phyloP scores from a whole-genome alignment of 331 rosid species.

The Malus hybrid region DNA sequence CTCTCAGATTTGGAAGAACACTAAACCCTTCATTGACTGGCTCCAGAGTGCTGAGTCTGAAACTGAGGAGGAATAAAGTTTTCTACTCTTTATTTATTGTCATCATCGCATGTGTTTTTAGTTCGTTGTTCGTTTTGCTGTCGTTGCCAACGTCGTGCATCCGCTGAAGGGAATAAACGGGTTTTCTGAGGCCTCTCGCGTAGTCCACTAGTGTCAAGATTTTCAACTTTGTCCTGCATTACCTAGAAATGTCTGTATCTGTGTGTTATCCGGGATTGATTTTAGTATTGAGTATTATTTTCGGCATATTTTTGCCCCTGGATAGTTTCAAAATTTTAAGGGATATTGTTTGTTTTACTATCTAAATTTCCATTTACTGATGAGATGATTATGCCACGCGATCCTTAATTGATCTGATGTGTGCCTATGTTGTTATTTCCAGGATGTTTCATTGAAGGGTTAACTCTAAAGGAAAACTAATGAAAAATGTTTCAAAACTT shows the following conservation, averaged over 20 bases:
- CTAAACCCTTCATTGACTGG: conserved; percentile 48
- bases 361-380: background rate
- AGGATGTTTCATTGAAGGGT: too few relatives aligned
- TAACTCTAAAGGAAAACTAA: too few relatives aligned
- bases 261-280: background rate
- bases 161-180: too few relatives aligned
- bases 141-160: conserved; percentile 11
- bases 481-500: too few relatives aligned
- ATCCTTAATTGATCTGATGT: background rate
- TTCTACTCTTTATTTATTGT: background rate
- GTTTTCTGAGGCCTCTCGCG: too few relatives aligned
- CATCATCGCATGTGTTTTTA: background rate
- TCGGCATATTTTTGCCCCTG: background rate
- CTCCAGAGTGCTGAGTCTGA: conserved; percentile 74
- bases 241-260: background rate
- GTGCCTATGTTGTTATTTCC: background rate
- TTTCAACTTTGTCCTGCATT: background rate
- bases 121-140: background rate
- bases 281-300: background rate
- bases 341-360: background rate
- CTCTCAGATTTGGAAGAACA: conserved; percentile 52
- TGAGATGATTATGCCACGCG: background rate
- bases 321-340: background rate
- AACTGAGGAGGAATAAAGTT: conserved; percentile 38
- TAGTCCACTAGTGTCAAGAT: background rate